These are phyloP conservation scores for Zygosaccharomyces siamensis DNA, from an alignment of 805 yeast genomes.

Conservation along the genomic window DNA sequence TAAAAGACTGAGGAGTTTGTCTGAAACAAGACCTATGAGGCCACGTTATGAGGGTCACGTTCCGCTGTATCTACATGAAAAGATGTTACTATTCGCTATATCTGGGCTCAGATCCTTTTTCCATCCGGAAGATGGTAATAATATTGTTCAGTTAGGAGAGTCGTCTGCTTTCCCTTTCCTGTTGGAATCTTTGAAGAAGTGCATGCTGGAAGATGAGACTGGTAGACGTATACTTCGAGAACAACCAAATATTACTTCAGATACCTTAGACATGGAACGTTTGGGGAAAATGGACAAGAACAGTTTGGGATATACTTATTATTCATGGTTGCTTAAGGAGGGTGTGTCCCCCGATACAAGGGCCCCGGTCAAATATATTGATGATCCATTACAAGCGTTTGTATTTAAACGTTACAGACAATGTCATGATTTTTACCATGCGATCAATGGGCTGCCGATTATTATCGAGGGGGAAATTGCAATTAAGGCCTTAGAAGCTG, in stretches of 20 bases:
- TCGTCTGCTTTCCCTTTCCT: conserved; percentile 75
- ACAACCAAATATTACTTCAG: conserved; percentile 76
- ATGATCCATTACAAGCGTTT: conserved; percentile 85
- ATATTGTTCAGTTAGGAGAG: conserved; percentile 83
- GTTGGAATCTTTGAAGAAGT: conserved; percentile 54
- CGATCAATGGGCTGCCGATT: conserved; percentile 84
- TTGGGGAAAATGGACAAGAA: conserved; percentile 57
- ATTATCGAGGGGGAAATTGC: conserved; percentile 96
- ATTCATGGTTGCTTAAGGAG: conserved; percentile 76
- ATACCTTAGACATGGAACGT: conserved; percentile 57
- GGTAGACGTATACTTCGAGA: conserved; percentile 79
- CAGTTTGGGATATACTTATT: conserved; percentile 75
- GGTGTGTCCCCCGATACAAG: conserved; percentile 93
- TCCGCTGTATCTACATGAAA: conserved; percentile 62
- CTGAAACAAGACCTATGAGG: conserved; percentile 28
- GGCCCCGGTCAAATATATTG: conserved; percentile 79
- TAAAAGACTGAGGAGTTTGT: conserved; percentile 21
- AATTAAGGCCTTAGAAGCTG: conserved; percentile 84
- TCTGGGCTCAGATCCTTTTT: conserved; percentile 74
- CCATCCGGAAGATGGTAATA: conserved; percentile 71
- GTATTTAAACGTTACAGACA: conserved; percentile 93
- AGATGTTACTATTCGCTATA: conserved; percentile 56
- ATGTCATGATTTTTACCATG: conserved; percentile 95
- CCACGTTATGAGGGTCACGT: conserved; percentile 71
- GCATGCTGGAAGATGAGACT: conserved; percentile 68